A percentile compares a stretch with the other conserved stretches of the same genome.
Evolutionary conservation across 805 yeast species (phyloP).

Genomic region (Metschnikowia hibisci): DNA sequence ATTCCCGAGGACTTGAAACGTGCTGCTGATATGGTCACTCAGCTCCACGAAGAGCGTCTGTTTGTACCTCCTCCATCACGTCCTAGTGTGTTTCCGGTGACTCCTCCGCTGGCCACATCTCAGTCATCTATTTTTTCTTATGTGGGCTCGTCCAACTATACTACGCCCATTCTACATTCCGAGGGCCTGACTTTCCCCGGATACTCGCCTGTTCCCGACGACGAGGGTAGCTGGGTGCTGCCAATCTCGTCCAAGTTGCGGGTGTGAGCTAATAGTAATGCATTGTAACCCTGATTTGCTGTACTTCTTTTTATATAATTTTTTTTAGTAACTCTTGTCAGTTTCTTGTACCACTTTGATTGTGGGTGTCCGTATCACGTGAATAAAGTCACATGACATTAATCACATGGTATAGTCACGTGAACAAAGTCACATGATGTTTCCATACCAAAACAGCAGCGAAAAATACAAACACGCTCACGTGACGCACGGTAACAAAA

Average conservation of each 20-base stretch:
- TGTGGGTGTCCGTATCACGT: too few relatives aligned
- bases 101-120: slow-evolving; percentile 43
- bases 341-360: too few relatives aligned
- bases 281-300: neutral
- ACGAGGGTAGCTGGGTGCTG: slow-evolving; percentile 17
- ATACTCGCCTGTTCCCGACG: slow-evolving; percentile 14
- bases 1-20: slow-evolving; percentile 12
- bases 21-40: slow-evolving; percentile 16
- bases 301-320: too few relatives aligned
- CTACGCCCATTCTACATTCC: slow-evolving; percentile 15
- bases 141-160: slow-evolving; percentile 15
- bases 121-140: slow-evolving; percentile 36
- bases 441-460: slow-evolving; percentile 1
- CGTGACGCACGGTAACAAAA: slow-evolving; percentile 4
- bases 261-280: neutral
- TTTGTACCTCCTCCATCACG: slow-evolving; percentile 7
- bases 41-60: slow-evolving; percentile 7
- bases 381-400: too few relatives aligned
- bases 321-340: too few relatives aligned
- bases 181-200: slow-evolving; percentile 12
- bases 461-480: slow-evolving; percentile 6
- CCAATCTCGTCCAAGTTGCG: slow-evolving; percentile 14
- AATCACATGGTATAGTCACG: too few relatives aligned
- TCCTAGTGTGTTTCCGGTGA: slow-evolving; percentile 23
- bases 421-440: neutral